phyloP scores from a whole-genome alignment of 2,329 filamentous ascomycete genomes.

The Colletotrichum phormii region DNA sequence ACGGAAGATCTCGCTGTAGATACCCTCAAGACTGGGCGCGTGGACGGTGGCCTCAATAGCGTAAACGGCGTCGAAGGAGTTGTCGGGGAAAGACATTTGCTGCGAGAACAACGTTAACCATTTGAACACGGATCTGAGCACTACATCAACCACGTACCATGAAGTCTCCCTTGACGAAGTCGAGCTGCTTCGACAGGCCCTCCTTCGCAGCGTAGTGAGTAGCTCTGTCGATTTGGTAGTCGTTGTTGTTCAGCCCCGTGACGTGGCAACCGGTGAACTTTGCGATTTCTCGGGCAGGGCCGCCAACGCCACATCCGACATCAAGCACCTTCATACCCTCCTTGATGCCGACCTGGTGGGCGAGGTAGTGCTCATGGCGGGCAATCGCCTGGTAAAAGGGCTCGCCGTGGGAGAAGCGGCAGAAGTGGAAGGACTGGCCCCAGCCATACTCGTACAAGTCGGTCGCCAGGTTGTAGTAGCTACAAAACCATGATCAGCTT shows the following conservation, averaged over 20 bases:
- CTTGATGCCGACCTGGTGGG: slow-evolving; percentile 83
- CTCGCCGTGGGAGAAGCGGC: slow-evolving; percentile 87
- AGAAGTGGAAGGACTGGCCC: slow-evolving; percentile 95
- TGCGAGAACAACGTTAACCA: slow-evolving; percentile 43
- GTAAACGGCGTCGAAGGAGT: slow-evolving; percentile 91
- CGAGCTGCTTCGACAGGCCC: slow-evolving; percentile 79
- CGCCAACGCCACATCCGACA: slow-evolving; percentile 93
- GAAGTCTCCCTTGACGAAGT: slow-evolving; percentile 92
- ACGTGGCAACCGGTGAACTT: slow-evolving; percentile 91
- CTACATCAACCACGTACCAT: slow-evolving; percentile 68
- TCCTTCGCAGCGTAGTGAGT: slow-evolving; percentile 84
- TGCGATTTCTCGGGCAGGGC: slow-evolving; percentile 92
- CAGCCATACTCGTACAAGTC: slow-evolving; percentile 95
- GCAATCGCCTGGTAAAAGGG: slow-evolving; percentile 89
- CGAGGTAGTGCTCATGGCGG: slow-evolving; percentile 95
- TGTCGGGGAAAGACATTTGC: slow-evolving; percentile 93
- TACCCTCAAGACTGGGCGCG: slow-evolving; percentile 85
- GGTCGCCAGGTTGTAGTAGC: slow-evolving; percentile 93
- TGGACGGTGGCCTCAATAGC: slow-evolving; percentile 96
- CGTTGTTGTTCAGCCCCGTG: slow-evolving; percentile 94
- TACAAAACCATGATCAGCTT: slow-evolving; percentile 47
- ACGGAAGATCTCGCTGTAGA: slow-evolving; percentile 91
- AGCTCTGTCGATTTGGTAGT: slow-evolving; percentile 94
- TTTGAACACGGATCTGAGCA: neutral
- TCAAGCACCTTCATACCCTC: slow-evolving; percentile 90